These are phyloP conservation scores for Cenchrus purpureus DNA, from an alignment of 176 grass and related monocot species.

Conservation along the genomic window DNA sequence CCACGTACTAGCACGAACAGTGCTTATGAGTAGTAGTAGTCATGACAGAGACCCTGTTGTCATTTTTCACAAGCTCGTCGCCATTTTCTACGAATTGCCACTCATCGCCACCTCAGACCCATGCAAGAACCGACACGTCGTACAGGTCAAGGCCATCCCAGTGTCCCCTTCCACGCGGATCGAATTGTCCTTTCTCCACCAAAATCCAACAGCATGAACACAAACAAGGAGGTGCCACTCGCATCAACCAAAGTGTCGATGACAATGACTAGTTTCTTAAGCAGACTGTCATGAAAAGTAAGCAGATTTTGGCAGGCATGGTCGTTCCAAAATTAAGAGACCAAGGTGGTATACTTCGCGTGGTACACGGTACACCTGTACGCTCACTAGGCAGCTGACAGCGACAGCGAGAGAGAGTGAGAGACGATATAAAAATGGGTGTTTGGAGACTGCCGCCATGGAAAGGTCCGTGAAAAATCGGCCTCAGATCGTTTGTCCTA, in stretches of 20 bases:
- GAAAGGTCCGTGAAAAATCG: conserved; percentile 24
- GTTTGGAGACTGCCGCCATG: conserved; percentile 10
- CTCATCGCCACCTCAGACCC: conserved; percentile 23
- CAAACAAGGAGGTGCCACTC: background rate
- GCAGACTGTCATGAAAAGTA: background rate
- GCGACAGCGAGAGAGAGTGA: conserved; percentile 10
- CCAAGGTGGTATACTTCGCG: background rate
- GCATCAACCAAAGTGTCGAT: background rate
- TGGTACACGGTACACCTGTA: background rate
- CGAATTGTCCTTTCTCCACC: background rate
- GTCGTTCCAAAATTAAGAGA: background rate
- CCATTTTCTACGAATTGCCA: background rate
- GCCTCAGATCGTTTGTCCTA: background rate
- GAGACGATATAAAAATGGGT: background rate
- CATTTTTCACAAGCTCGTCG: background rate
- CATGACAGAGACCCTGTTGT: conserved; percentile 1
- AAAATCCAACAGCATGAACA: background rate
- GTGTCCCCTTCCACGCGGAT: background rate
- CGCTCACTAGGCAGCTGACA: conserved; percentile 9
- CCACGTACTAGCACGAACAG: background rate
- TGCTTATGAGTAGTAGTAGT: background rate
- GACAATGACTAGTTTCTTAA: background rate
- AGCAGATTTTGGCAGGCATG: background rate
- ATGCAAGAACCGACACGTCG: conserved; percentile 25
- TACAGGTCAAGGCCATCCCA: no score